Evolutionary conservation across 306 rosid species (phyloP).

Genomic region (Lagenaria siceraria): DNA sequence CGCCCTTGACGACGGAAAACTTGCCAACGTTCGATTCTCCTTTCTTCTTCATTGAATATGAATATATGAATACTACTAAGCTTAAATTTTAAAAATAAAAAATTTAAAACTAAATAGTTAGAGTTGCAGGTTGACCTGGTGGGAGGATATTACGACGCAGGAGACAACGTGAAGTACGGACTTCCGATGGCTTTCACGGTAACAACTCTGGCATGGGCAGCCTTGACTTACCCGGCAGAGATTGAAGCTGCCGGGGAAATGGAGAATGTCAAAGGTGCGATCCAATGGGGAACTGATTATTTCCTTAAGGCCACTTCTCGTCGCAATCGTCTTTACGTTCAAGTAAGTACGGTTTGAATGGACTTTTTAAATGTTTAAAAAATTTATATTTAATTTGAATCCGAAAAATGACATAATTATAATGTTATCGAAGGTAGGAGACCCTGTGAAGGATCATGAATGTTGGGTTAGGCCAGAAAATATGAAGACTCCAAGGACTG

Average conservation of each 20-base stretch:
- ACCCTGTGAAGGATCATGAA: slow-evolving; percentile 51
- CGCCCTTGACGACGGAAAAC: slow-evolving; percentile 62
- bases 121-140: slow-evolving; percentile 53
- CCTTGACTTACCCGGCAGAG: slow-evolving; percentile 35
- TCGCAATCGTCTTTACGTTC: slow-evolving; percentile 38
- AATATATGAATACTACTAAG: too few species aligned
- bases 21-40: slow-evolving; percentile 22
- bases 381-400: too few species aligned
- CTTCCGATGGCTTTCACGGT: slow-evolving; percentile 92
- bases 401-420: too few species aligned
- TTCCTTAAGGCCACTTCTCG: slow-evolving; percentile 40
- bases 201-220: slow-evolving; percentile 76
- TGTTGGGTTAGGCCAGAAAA: slow-evolving; percentile 81
- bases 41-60: neutral
- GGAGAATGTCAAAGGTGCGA: slow-evolving; percentile 35
- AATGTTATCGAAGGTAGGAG: slow-evolving; percentile 50
- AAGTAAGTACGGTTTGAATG: slow-evolving; percentile 20
- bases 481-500: slow-evolving; percentile 62
- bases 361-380: too few species aligned
- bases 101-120: too few species aligned
- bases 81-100: too few species aligned
- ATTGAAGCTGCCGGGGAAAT: slow-evolving; percentile 42
- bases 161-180: slow-evolving; percentile 92
- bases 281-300: slow-evolving; percentile 88
- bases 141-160: slow-evolving; percentile 96